Conservation (phyloP, 2,329 filamentous ascomycete species). For the Microcyclosporella mali region DNA sequence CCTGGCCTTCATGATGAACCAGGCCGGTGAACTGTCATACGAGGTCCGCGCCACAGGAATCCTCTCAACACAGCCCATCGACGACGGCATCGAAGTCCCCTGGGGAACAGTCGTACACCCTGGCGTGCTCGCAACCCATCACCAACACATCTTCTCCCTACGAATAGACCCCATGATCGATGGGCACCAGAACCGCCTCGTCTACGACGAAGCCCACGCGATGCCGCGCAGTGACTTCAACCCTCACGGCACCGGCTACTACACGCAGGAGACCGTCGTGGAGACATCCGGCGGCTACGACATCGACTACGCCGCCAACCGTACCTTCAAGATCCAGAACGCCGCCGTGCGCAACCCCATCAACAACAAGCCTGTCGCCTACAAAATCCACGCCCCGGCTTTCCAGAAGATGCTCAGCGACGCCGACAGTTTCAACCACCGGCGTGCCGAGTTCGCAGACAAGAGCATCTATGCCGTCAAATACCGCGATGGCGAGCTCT, state of each 20-base stretch:
- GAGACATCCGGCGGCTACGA: slow-evolving; percentile 48
- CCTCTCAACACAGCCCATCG: slow-evolving; percentile 60
- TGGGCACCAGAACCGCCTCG: slow-evolving; percentile 40
- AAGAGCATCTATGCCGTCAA: slow-evolving; percentile 54
- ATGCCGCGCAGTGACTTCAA: slow-evolving; percentile 54
- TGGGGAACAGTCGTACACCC: slow-evolving; percentile 65
- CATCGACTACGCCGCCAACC: slow-evolving; percentile 40
- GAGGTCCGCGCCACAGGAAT: slow-evolving; percentile 66
- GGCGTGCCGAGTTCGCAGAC: slow-evolving; percentile 54
- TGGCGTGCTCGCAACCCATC: slow-evolving; percentile 62
- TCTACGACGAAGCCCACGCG: slow-evolving; percentile 51
- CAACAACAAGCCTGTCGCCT: slow-evolving; percentile 44
- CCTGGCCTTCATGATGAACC: slow-evolving; percentile 65
- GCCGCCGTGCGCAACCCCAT: slow-evolving; percentile 39
- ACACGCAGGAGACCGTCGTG: slow-evolving; percentile 42
- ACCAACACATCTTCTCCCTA: slow-evolving; percentile 67
- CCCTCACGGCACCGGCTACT: slow-evolving; percentile 50
- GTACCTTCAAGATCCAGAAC: slow-evolving; percentile 47
- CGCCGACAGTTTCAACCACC: slow-evolving; percentile 49
- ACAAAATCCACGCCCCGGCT: slow-evolving; percentile 45
- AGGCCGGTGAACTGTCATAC: slow-evolving; percentile 60
- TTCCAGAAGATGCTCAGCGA: slow-evolving; percentile 50
- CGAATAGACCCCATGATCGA: slow-evolving; percentile 46
- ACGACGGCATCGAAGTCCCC: slow-evolving; percentile 57
- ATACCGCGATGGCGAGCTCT: slow-evolving; percentile 54